Conservation (phyloP, 345 rosid species). For the Salix exigua region DNA sequence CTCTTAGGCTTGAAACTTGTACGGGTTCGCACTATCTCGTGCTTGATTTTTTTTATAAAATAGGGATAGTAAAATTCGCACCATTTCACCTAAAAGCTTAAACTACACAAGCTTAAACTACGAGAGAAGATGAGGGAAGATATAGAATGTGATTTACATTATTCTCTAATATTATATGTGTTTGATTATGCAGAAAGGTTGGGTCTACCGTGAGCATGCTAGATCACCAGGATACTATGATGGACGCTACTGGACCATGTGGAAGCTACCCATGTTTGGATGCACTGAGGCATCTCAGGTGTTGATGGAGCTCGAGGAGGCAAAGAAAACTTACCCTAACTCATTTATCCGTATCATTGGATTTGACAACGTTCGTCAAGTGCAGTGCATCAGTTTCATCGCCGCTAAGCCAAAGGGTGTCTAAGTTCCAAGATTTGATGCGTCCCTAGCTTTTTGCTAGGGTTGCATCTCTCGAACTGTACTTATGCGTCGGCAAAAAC, state of each 20-base stretch:
- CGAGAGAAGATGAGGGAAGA: too few relatives aligned
- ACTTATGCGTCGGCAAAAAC: background rate
- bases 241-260: conserved; percentile 54
- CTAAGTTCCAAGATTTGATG: background rate
- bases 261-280: conserved; percentile 56
- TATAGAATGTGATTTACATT: too few relatives aligned
- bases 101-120: too few relatives aligned
- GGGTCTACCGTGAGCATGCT: conserved; percentile 37
- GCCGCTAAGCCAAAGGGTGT: conserved; percentile 10
- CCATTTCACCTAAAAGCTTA: too few relatives aligned
- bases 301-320: conserved; percentile 39
- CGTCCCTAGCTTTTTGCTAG: background rate
- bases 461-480: background rate
- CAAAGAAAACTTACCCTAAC: conserved; percentile 28
- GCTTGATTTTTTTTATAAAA: too few relatives aligned
- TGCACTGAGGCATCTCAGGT: conserved; percentile 42
- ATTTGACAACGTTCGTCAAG: conserved; percentile 49
- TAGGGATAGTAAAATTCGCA: too few relatives aligned
- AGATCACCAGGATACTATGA: conserved; percentile 43
- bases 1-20: too few relatives aligned
- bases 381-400: conserved; percentile 51
- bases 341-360: conserved; percentile 35
- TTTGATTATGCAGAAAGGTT: conserved; percentile 23
- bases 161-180: too few relatives aligned
- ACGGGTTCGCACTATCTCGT: too few relatives aligned